phyloP scores from a whole-genome alignment of 257 asterid genomes.

The Vinca minor region DNA sequence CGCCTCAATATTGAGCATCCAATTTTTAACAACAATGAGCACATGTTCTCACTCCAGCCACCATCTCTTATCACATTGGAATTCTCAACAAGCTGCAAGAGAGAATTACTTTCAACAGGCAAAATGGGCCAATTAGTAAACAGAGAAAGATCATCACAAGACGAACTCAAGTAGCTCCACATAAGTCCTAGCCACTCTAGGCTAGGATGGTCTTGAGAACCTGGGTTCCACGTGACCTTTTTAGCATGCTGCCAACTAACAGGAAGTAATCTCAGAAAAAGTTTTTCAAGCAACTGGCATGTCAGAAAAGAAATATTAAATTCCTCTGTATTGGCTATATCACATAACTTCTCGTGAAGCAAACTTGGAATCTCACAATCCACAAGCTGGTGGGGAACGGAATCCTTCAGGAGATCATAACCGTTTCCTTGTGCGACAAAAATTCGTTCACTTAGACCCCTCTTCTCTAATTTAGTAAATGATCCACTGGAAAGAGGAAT shows the following conservation, averaged over 20 bases:
- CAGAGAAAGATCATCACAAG: slow-evolving; percentile 77
- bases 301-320: slow-evolving; percentile 68
- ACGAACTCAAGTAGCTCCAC: slow-evolving; percentile 76
- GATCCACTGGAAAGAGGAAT: slow-evolving; percentile 77
- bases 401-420: slow-evolving; percentile 68
- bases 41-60: slow-evolving; percentile 96
- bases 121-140: slow-evolving; percentile 89
- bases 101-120: slow-evolving; percentile 67
- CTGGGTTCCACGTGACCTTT: slow-evolving; percentile 76
- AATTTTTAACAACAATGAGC: slow-evolving; percentile 48
- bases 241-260: slow-evolving; percentile 69
- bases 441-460: slow-evolving; percentile 60
- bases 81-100: slow-evolving; percentile 70
- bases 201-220: slow-evolving; percentile 63
- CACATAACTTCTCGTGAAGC: slow-evolving; percentile 54
- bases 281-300: slow-evolving; percentile 67
- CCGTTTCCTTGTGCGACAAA: slow-evolving; percentile 78
- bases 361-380: slow-evolving; percentile 52
- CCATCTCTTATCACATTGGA: slow-evolving; percentile 81
- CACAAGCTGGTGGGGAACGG: slow-evolving; percentile 69
- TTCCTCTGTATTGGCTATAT: slow-evolving; percentile 57
- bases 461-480: slow-evolving; percentile 66
- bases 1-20: slow-evolving; percentile 81
- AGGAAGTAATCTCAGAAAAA: slow-evolving; percentile 63
- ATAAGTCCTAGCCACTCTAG: slow-evolving; percentile 67